Conservation (phyloP, 2,329 filamentous ascomycete genomes). For the Zymoseptoria crescenta region DNA sequence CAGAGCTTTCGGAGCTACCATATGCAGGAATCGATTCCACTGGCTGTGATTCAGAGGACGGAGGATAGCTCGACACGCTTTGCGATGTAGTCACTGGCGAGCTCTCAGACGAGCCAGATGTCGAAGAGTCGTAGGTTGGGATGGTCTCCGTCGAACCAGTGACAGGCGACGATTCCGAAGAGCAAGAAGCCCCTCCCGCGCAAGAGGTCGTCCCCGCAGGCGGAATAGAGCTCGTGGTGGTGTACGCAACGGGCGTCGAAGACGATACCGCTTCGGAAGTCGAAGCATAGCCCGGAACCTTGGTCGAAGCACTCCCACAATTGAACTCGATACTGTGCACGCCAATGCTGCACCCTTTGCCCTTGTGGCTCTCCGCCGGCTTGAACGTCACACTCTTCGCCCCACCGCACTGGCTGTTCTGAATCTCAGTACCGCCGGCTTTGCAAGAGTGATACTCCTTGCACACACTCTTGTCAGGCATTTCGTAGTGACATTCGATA, state of each 20-base stretch:
- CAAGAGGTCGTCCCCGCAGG: slow-evolving; percentile 10
- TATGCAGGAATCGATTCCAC: not conserved
- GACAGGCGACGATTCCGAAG: slow-evolving; percentile 7
- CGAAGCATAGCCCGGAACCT: slow-evolving; percentile 24
- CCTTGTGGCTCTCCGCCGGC: slow-evolving; percentile 29
- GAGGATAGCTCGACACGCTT: not conserved
- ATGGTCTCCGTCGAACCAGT: not conserved
- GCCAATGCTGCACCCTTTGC: slow-evolving; percentile 55
- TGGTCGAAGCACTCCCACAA: slow-evolving; percentile 45
- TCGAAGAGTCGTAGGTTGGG: not conserved
- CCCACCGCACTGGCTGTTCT: slow-evolving; percentile 88
- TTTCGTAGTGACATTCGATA: slow-evolving; percentile 76
- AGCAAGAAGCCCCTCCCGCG: slow-evolving; percentile 2
- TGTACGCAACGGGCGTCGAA: slow-evolving; percentile 6
- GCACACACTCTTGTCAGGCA: slow-evolving; percentile 75
- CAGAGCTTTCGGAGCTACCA: not conserved
- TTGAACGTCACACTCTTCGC: slow-evolving; percentile 71
- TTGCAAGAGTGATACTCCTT: slow-evolving; percentile 67
- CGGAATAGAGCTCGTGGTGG: slow-evolving; percentile 16
- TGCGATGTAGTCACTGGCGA: not conserved
- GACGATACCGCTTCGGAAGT: slow-evolving; percentile 14
- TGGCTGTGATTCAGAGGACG: not conserved
- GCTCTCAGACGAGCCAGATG: not conserved
- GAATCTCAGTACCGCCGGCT: slow-evolving; percentile 58
- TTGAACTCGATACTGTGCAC: slow-evolving; percentile 70